Conservation (phyloP, 108 stramenopile genomes). For the Parietichytrium sp. region DNA sequence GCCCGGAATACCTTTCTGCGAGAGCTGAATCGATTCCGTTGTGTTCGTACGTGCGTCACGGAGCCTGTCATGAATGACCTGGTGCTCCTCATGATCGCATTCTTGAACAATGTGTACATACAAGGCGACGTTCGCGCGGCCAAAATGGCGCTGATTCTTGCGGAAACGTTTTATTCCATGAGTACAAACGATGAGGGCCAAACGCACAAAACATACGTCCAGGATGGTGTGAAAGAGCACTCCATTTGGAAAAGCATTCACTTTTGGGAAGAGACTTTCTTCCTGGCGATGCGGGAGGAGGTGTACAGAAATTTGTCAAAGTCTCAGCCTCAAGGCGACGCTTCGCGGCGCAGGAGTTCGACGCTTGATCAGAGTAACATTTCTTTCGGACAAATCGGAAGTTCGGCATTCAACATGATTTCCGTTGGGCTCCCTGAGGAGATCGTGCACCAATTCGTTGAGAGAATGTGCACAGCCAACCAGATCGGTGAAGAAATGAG, state of each 20-base stretch:
- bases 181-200: constrained; percentile 1
- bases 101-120: constrained; percentile 4
- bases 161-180: constrained; percentile 36
- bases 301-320: background rate
- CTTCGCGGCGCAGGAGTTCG: background rate
- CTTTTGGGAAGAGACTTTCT: constrained; percentile 34
- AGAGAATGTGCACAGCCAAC: too few species aligned
- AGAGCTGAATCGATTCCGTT: background rate
- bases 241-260: constrained; percentile 6
- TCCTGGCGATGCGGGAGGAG: constrained; percentile 13
- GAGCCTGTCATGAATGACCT: background rate
- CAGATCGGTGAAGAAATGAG: too few species aligned
- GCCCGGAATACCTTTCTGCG: background rate
- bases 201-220: background rate
- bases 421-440: constrained; percentile 25
- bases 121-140: background rate
- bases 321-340: background rate
- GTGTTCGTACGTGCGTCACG: background rate
- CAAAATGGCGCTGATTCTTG: constrained; percentile 33
- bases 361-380: background rate
- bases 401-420: background rate
- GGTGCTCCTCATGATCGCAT: background rate
- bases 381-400: background rate
- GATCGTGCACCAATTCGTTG: too few species aligned
- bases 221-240: constrained; percentile 18